phyloP scores from a whole-genome alignment of 2,329 filamentous ascomycete species.

The Ilyonectria sp. region DNA sequence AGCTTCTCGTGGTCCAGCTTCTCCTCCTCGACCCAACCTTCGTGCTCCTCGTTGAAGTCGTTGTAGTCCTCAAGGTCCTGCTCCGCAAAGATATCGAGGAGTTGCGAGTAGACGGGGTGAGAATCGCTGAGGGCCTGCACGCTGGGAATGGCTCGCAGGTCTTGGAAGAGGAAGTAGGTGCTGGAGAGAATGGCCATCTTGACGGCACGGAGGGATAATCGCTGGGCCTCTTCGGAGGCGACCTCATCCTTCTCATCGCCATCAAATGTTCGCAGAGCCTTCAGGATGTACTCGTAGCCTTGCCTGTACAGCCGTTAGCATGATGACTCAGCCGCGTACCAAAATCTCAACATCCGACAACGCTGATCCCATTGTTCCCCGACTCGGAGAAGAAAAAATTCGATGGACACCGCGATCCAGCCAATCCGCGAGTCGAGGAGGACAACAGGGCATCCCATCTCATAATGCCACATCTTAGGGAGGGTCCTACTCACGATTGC shows the following conservation, averaged over 20 bases:
- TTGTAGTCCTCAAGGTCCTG: conserved; percentile 96
- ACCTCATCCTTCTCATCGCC: conserved; percentile 68
- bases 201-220: conserved; percentile 71
- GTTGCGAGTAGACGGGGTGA: conserved; percentile 88
- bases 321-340: conserved; percentile 12
- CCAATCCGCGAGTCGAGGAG: background rate
- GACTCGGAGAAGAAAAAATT: background rate
- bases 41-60: conserved; percentile 94
- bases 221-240: conserved; percentile 72
- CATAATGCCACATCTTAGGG: conserved; percentile 14
- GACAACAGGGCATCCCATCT: background rate
- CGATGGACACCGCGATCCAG: background rate
- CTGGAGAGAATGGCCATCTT: conserved; percentile 68
- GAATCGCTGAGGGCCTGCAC: conserved; percentile 90
- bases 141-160: conserved; percentile 84
- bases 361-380: background rate
- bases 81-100: conserved; percentile 95
- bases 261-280: conserved; percentile 74
- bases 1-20: conserved; percentile 81
- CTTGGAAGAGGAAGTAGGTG: conserved; percentile 80
- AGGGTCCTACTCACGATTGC: conserved; percentile 72
- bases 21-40: conserved; percentile 85
- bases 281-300: conserved; percentile 78
- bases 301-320: conserved; percentile 58
- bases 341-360: conserved; percentile 4